Evolutionary conservation across 139 green algal genomes (phyloP), one percentile per base, ranked within the genome.

Genomic region (Zygnema cylindricum): DNA sequence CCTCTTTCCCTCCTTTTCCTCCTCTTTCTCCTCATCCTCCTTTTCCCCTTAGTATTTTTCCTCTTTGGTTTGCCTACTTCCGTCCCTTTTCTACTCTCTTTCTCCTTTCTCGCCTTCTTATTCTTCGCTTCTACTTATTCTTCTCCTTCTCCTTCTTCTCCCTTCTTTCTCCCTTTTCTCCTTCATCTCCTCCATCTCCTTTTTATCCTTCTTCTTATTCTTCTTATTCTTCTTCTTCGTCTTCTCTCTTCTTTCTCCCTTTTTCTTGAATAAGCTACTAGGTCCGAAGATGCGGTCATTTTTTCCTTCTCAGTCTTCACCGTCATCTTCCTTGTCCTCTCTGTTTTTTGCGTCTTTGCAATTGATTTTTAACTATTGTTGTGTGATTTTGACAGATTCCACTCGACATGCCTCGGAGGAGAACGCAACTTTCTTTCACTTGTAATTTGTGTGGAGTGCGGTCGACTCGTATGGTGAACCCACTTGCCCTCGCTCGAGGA

Each of bases 401-500:
- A 2, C 23, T 86, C 42, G 35, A 86, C 1, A 2, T 86, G n/a
- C 88, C 88, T 22, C 76, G 88, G 35, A 55, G 88, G 3, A 49
- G 32, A 0, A 2, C 84, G 78, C 84, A 41, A 35, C 83, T 91
- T 41, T 16, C 77, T 11, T 92, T 92, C 84, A 92, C 88, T n/a
- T 92, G 88, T 77, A 91, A 92, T 73, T 54, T 79, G 54, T 92
- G 88, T 83, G 87, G 87, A 22, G 39, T 35, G 78, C 43, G 90
- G 35, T 92, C 88, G 1, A 90, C 35, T 22, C 88, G 90, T 23
- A 38, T 57, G 16, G 77, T 93, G 41, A 93, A 93, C 69, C 90
- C 90, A 39, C 79, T 81, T 11, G 90, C 90, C 25, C 82, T 87
- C 73, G 69, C 33, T 36, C 21, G 49, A 23, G 90, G 90, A 33